These are phyloP conservation scores for Aspergillus awamori DNA, from an alignment of 2,329 filamentous ascomycete species.

Conservation along the genomic window DNA sequence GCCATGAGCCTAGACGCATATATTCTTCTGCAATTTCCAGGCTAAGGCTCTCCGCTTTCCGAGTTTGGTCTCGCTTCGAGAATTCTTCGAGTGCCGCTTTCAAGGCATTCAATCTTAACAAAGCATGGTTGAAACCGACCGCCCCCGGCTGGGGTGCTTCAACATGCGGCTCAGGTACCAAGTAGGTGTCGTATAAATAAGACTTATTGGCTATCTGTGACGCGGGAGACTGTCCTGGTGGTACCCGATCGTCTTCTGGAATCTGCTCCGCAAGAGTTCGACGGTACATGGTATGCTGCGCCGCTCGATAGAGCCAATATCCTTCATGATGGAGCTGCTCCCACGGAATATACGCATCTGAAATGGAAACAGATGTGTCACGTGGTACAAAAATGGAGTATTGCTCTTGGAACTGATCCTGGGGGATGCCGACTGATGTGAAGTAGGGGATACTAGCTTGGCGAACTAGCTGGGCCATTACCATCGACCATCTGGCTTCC, in stretches of 20 bases:
- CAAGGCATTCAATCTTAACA: conserved; percentile 53
- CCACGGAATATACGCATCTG: conserved; percentile 59
- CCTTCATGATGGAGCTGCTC: conserved; percentile 64
- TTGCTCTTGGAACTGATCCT: conserved; percentile 27
- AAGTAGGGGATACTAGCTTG: conserved; percentile 55
- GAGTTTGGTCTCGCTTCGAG: conserved; percentile 53
- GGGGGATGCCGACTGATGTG: conserved; percentile 32
- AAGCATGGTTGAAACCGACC: conserved; percentile 55
- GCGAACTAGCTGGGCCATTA: conserved; percentile 63
- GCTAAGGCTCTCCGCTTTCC: conserved; percentile 58
- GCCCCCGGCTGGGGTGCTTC: conserved; percentile 53
- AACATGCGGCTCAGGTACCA: conserved; percentile 61
- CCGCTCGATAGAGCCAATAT: conserved; percentile 62
- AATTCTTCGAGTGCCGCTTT: conserved; percentile 56
- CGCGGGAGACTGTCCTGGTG: conserved; percentile 59
- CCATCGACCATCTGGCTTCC: conserved; percentile 73
- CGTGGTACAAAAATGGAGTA: conserved; percentile 50
- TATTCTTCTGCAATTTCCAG: conserved; percentile 60
- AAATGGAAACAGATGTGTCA: conserved; percentile 54
- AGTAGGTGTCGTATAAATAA: conserved; percentile 61
- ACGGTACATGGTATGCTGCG: conserved; percentile 55
- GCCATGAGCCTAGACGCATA: conserved; percentile 53
- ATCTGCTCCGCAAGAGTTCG: conserved; percentile 57
- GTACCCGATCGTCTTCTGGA: conserved; percentile 60
- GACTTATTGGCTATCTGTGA: conserved; percentile 58